Evolutionary conservation across 2,329 filamentous ascomycete species (phyloP).

Genomic region (Mycogone perniciosa): DNA sequence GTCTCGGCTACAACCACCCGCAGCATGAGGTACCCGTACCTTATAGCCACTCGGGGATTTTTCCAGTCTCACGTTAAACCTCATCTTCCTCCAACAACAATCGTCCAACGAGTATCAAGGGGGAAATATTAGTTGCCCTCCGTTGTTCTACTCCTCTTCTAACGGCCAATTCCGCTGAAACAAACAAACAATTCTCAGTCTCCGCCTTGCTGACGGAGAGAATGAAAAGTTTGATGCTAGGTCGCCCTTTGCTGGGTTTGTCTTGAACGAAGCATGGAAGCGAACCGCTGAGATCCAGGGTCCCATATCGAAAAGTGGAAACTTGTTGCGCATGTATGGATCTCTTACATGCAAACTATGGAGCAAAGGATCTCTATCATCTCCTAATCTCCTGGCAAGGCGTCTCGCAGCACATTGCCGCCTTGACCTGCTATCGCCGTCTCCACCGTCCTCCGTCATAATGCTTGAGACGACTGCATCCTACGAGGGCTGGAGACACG

Average conservation of each 20-base stretch:
- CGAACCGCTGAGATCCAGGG: neutral
- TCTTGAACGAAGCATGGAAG: neutral
- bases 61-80: neutral
- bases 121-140: too few species aligned
- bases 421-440: constrained; percentile 1
- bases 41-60: neutral
- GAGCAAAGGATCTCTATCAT: neutral
- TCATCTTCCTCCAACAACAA: too few species aligned
- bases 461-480: constrained; percentile 1
- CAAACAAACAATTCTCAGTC: neutral
- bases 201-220: neutral
- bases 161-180: neutral
- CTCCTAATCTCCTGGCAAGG: neutral
- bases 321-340: neutral
- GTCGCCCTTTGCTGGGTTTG: neutral
- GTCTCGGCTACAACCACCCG: neutral
- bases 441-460: constrained; percentile 11
- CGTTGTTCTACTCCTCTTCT: too few species aligned
- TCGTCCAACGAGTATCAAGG: too few species aligned
- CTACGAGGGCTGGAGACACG: constrained; percentile 20
- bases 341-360: neutral
- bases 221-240: neutral
- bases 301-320: neutral
- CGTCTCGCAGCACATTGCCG: neutral
- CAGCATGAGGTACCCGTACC: neutral